Evolutionary conservation across 1,284 basidiomycete genomes (phyloP).

Genomic region (Stereum hirsutum): DNA sequence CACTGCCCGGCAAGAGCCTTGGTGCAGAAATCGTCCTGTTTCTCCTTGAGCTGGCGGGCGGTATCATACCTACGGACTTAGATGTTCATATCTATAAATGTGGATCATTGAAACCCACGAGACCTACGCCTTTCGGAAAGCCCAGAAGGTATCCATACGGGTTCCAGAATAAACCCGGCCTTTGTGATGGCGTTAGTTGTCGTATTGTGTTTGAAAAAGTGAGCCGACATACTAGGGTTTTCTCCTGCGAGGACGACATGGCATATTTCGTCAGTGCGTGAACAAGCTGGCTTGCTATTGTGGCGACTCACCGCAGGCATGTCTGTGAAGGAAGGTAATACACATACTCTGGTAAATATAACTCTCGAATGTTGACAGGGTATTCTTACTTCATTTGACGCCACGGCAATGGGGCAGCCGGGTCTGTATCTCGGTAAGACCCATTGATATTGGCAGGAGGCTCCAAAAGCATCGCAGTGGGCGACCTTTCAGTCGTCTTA

Average conservation of each 20-base stretch:
- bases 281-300: background rate
- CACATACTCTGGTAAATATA: too few relatives aligned
- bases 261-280: background rate
- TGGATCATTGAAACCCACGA: background rate
- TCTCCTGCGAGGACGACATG: conserved; percentile 15
- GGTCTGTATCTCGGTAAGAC: conserved; percentile 17
- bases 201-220: background rate
- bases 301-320: conserved; percentile 24
- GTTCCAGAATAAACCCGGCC: conserved; percentile 23
- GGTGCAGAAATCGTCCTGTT: conserved; percentile 66
- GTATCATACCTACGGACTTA: conserved; percentile 43
- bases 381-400: conserved; percentile 32
- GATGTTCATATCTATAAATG: background rate
- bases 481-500: conserved; percentile 31
- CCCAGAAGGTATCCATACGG: conserved; percentile 33
- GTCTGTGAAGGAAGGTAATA: too few relatives aligned
- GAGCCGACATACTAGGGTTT: conserved; percentile 7
- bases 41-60: conserved; percentile 57
- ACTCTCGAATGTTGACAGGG: background rate
- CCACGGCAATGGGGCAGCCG: conserved; percentile 24
- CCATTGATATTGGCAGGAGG: conserved; percentile 30
- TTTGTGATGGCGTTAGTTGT: conserved; percentile 13
- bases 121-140: conserved; percentile 24
- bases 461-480: conserved; percentile 36
- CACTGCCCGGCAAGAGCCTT: conserved; percentile 45